Percentiles rank a stretch among this genome's conserved stretches.
Conservation (phyloP, 2,329 filamentous ascomycete species). For the Mollisia scopiformis region DNA sequence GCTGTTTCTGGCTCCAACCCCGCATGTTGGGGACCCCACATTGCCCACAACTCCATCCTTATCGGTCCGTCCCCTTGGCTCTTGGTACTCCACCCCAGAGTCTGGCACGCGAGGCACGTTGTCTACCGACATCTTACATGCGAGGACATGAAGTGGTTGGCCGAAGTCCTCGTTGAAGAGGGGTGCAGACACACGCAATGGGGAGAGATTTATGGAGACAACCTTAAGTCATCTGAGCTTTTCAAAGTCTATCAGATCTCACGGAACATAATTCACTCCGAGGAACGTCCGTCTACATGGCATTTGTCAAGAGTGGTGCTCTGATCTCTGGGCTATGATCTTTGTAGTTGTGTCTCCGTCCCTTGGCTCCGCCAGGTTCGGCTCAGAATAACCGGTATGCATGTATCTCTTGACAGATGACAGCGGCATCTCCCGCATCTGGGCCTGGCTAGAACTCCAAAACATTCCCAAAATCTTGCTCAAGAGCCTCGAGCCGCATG, state of each 20-base stretch:
- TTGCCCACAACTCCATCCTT: conserved; percentile 2
- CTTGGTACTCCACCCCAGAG: not conserved
- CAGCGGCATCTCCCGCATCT: not conserved
- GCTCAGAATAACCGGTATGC: not conserved
- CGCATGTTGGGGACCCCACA: conserved; percentile 7
- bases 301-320: not conserved
- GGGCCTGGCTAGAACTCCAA: not conserved
- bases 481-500: no score
- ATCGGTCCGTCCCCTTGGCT: conserved; percentile 22
- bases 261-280: not conserved
- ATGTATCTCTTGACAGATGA: not conserved
- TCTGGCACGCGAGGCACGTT: conserved; percentile 1
- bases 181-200: not conserved
- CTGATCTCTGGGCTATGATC: not conserved
- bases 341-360: not conserved
- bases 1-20: not conserved
- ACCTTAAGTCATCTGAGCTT: not conserved
- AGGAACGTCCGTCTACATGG: not conserved
- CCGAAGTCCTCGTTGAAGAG: not conserved
- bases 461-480: not conserved
- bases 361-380: no score
- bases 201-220: not conserved
- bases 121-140: not conserved
- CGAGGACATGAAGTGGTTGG: not conserved
- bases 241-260: not conserved